Conservation (phyloP, 495 filamentous ascomycete genomes). For the Annulohypoxylon moriforme region DNA sequence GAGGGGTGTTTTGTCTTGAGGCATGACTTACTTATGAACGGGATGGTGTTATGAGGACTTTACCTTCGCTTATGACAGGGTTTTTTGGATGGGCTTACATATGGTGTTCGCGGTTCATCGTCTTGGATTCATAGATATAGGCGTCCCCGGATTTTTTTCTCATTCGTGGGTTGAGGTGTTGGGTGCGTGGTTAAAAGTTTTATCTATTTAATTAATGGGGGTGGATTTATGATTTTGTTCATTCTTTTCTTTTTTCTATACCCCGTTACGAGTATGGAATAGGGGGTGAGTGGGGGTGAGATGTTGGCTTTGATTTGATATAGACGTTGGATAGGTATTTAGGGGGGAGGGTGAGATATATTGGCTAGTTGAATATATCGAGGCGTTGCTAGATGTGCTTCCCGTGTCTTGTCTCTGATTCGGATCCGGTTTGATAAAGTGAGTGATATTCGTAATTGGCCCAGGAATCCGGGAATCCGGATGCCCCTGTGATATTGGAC, state of each 20-base stretch:
- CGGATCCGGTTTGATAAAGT: not conserved
- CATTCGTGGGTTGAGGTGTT: constrained; percentile 10
- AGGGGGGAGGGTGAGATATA: constrained; percentile 13
- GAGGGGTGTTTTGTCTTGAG: constrained; percentile 19
- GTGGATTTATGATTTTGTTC: not conserved
- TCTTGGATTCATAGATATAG: constrained; percentile 17
- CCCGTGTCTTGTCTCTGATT: constrained; percentile 12
- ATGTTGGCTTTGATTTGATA: constrained; percentile 17
- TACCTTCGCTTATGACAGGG: not conserved
- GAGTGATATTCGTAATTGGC: not conserved
- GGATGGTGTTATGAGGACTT: constrained; percentile 11
- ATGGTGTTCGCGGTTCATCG: constrained; percentile 18
- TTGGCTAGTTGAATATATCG: constrained; percentile 26
- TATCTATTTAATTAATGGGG: constrained; percentile 1
- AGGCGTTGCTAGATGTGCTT: not conserved
- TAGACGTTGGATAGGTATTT: constrained; percentile 27
- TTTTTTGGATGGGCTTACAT: not conserved
- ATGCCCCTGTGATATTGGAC: not conserved
- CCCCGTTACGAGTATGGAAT: constrained; percentile 40
- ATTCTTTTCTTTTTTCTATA: constrained; percentile 29
- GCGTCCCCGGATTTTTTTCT: constrained; percentile 10
- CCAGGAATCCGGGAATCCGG: not conserved
- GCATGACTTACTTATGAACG: constrained; percentile 21
- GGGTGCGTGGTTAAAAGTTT: constrained; percentile 16
- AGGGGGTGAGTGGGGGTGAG: constrained; percentile 10